These are phyloP conservation scores for Cadophora malorum DNA, from an alignment of 2,329 filamentous ascomycete species.

Conservation along the genomic window DNA sequence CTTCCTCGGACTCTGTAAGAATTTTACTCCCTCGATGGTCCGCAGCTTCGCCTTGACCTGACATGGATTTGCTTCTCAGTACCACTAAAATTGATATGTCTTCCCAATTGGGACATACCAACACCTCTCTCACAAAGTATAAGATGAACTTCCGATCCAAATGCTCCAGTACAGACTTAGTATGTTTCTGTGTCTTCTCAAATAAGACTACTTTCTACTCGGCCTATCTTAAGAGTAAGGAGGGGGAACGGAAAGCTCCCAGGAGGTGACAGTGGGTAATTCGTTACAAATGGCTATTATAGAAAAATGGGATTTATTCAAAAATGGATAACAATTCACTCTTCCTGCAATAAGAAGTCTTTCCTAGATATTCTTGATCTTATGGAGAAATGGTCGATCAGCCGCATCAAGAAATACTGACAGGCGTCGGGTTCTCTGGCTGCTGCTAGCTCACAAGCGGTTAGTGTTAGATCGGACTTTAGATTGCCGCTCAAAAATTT, in stretches of 20 bases:
- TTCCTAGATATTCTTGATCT: background rate
- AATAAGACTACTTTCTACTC: no score
- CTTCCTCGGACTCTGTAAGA: no score
- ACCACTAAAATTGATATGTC: no score
- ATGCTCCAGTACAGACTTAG: background rate
- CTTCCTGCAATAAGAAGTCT: background rate
- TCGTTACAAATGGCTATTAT: background rate
- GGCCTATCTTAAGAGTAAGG: no score
- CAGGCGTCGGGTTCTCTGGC: background rate
- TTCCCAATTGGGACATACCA: no score
- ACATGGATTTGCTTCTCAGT: no score
- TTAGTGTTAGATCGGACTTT: constrained; percentile 20
- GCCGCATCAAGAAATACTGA: background rate
- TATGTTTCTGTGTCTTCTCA: background rate
- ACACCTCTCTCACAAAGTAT: no score
- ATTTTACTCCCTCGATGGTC: no score
- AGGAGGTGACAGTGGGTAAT: no score
- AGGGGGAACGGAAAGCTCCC: background rate
- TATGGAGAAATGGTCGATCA: background rate
- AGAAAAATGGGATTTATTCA: background rate
- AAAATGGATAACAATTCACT: background rate
- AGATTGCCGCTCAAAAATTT: constrained; percentile 17
- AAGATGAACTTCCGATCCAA: no score
- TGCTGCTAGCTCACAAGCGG: background rate
- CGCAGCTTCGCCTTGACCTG: no score